These are phyloP conservation scores for Buddleja alternifolia DNA, from an alignment of 257 asterid species.

Conservation along the genomic window DNA sequence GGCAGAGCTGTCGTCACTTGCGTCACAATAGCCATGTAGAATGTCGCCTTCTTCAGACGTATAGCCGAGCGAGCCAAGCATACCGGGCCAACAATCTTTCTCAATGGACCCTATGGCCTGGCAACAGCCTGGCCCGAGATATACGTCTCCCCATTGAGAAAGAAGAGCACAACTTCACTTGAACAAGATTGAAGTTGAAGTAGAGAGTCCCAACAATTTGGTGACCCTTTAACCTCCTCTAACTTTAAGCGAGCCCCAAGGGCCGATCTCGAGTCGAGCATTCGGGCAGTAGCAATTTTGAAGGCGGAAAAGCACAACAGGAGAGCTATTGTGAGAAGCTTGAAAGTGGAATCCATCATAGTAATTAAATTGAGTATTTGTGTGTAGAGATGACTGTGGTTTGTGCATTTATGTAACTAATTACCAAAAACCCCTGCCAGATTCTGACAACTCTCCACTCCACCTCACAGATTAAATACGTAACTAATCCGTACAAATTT, in stretches of 20 bases:
- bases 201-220: constrained; percentile 61
- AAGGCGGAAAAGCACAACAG: constrained; percentile 29
- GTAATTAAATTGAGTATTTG: neutral
- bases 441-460: too few relatives aligned
- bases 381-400: neutral
- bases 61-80: constrained; percentile 70
- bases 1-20: constrained; percentile 22
- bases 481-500: too few relatives aligned
- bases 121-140: constrained; percentile 70
- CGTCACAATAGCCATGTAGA: constrained; percentile 71
- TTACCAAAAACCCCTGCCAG: too few relatives aligned
- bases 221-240: constrained; percentile 38
- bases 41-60: constrained; percentile 56
- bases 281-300: constrained; percentile 28
- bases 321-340: constrained; percentile 28
- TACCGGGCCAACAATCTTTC: constrained; percentile 63
- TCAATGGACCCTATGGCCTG: constrained; percentile 60
- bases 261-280: constrained; percentile 17
- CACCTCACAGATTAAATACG: too few relatives aligned
- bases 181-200: constrained; percentile 65
- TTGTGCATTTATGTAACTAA: constrained; percentile 6
- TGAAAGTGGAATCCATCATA: constrained; percentile 40
- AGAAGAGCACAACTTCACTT: constrained; percentile 62
- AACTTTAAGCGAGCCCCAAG: constrained; percentile 38
- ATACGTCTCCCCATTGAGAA: constrained; percentile 70